A percentile compares a stretch with the other conserved stretches of the same genome.
Evolutionary conservation across 345 rosid genomes (phyloP).

Genomic region (Brassica juncea): DNA sequence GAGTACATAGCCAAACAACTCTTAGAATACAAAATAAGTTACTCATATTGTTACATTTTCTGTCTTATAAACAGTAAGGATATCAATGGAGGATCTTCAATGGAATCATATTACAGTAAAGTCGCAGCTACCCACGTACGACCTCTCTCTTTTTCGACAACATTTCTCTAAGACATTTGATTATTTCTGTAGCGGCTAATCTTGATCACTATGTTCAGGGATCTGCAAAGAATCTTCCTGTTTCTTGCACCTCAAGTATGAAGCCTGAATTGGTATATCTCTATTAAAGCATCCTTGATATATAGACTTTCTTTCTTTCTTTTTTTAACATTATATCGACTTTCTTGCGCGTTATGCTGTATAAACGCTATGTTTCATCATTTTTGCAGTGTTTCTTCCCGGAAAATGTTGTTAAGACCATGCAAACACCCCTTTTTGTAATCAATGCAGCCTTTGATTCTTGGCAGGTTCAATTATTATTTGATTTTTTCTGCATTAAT

Average conservation of each 20-base stretch:
- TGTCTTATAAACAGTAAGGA: conserved; percentile 60
- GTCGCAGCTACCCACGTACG: conserved; percentile 75
- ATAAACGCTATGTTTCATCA: background rate
- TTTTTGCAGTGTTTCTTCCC: conserved; percentile 91
- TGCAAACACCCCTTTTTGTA: conserved; percentile 77
- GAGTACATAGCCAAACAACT: background rate
- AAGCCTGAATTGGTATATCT: conserved; percentile 61
- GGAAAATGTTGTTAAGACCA: conserved; percentile 55
- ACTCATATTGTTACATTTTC: background rate
- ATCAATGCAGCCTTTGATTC: conserved; percentile 86
- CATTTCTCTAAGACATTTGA: background rate
- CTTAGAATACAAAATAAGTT: background rate
- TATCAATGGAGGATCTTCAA: conserved; percentile 60
- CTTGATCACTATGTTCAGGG: conserved; percentile 49
- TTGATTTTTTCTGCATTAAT: background rate
- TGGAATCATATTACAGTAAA: conserved; percentile 58
- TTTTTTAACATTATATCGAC: too few species aligned
- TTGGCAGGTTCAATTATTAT: conserved; percentile 66
- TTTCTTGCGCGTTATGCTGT: background rate
- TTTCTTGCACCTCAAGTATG: conserved; percentile 70
- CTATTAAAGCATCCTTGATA: background rate
- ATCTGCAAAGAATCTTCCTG: conserved; percentile 76
- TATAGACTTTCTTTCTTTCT: too few species aligned
- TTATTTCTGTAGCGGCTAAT: background rate
- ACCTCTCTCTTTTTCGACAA: background rate